Evolutionary conservation across 1,284 basidiomycete species (phyloP).

Genomic region (Dichomitus squalens): DNA sequence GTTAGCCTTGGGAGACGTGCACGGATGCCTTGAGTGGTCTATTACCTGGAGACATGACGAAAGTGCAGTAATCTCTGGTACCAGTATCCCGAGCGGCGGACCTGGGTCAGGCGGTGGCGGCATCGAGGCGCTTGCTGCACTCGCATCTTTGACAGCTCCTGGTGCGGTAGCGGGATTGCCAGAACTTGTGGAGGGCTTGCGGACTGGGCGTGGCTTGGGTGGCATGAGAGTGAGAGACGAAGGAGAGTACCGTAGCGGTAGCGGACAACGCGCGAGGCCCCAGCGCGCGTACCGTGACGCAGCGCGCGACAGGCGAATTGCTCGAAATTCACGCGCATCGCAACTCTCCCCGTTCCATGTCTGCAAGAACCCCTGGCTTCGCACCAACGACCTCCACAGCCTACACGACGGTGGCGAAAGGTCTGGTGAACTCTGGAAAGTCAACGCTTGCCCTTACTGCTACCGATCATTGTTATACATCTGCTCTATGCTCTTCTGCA

Average conservation of each 20-base stretch:
- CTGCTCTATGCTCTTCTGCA: conserved; percentile 13
- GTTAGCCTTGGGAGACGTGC: no score
- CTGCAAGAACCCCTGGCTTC: conserved; percentile 9
- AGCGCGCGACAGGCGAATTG: not conserved
- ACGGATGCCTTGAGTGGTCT: not conserved
- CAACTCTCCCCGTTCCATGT: conserved; percentile 2
- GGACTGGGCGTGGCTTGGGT: conserved; percentile 32
- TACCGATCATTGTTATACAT: conserved; percentile 2
- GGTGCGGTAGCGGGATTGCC: conserved; percentile 21
- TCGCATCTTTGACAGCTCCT: conserved; percentile 21
- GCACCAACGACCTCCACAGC: conserved; percentile 8
- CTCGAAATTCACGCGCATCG: conserved; percentile 13
- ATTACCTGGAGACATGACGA: conserved; percentile 57
- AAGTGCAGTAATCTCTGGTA: conserved; percentile 63
- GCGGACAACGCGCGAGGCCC: not conserved
- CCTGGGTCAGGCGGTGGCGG: conserved; percentile 60
- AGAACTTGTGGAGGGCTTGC: conserved; percentile 24
- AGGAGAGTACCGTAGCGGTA: not conserved
- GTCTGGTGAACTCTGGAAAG: not conserved
- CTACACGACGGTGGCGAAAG: conserved; percentile 11
- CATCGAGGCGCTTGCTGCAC: conserved; percentile 45
- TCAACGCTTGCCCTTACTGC: not conserved
- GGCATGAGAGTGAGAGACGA: conserved; percentile 24
- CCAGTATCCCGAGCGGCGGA: conserved; percentile 50
- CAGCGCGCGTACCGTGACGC: conserved; percentile 2